These are phyloP conservation scores for Yarrowia phangngaensis DNA, from an alignment of 805 yeast species.

Conservation along the genomic window DNA sequence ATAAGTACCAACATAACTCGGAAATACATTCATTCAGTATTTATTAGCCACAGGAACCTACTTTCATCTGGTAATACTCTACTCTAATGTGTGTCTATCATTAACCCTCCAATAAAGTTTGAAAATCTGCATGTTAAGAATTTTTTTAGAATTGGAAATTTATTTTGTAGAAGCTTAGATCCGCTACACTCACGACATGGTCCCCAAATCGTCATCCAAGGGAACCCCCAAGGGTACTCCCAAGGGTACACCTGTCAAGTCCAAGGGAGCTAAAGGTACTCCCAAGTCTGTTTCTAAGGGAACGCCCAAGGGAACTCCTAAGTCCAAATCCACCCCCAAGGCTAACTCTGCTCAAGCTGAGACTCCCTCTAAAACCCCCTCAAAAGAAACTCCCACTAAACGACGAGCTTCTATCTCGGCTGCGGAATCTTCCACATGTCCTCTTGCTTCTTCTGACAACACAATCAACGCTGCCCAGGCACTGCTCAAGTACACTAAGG, in stretches of 20 bases:
- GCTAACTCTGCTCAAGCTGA: constrained; percentile 1
- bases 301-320: constrained; percentile 2
- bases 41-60: no score
- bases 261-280: not conserved
- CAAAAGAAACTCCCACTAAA: constrained; percentile 16
- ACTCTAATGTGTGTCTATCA: not conserved
- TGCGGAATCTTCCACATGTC: constrained; percentile 10
- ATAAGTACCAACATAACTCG: no score
- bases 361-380: not conserved
- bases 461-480: constrained; percentile 47
- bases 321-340: constrained; percentile 5
- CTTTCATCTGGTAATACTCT: no score
- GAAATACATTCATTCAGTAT: no score
- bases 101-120: not conserved
- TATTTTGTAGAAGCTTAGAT: constrained; percentile 4
- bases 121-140: constrained; percentile 22
- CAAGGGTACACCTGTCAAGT: constrained; percentile 1
- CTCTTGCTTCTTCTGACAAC: constrained; percentile 31
- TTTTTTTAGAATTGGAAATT: constrained; percentile 9
- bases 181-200: constrained; percentile 3
- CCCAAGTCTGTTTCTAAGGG: no score
- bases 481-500: constrained; percentile 55
- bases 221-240: constrained; percentile 13
- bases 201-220: not conserved
- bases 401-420: constrained; percentile 7